Evolutionary conservation across 1,284 basidiomycete genomes (phyloP).

Genomic region (Ceratorhiza oryzae-sativae): DNA sequence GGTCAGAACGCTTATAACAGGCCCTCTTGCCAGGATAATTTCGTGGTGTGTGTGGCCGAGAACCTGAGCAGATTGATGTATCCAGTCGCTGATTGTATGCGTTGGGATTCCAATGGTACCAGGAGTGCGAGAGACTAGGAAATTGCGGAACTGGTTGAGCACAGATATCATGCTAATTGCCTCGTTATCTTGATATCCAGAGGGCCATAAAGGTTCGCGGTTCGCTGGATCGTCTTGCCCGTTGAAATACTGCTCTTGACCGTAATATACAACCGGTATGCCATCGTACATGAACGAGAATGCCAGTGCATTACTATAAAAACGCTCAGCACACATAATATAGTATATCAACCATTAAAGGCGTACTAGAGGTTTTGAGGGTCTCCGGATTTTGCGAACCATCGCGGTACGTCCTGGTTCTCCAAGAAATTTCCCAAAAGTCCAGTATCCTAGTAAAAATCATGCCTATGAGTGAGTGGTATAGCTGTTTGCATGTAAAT

Average conservation of each 20-base stretch:
- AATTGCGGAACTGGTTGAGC: constrained; percentile 76
- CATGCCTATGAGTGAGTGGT: constrained; percentile 37
- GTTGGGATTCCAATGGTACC: constrained; percentile 52
- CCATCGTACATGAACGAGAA: constrained; percentile 57
- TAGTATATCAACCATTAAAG: constrained; percentile 51
- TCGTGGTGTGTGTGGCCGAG: constrained; percentile 64
- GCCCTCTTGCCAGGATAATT: constrained; percentile 75
- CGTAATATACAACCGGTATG: constrained; percentile 65
- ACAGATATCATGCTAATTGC: constrained; percentile 67
- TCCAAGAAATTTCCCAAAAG: constrained; percentile 82
- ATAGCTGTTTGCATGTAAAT: constrained; percentile 46
- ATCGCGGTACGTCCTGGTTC: constrained; percentile 82
- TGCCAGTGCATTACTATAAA: constrained; percentile 55
- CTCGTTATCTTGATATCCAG: constrained; percentile 66
- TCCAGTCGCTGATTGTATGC: constrained; percentile 55
- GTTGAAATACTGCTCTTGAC: constrained; percentile 60
- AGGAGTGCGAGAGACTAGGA: constrained; percentile 59
- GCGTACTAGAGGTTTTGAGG: constrained; percentile 66
- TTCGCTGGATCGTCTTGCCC: constrained; percentile 60
- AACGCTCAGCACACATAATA: constrained; percentile 56
- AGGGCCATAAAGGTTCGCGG: constrained; percentile 78
- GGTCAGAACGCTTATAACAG: constrained; percentile 72
- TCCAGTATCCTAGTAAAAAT: constrained; percentile 52
- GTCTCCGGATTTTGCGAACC: constrained; percentile 69
- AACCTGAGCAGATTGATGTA: constrained; percentile 63